These are phyloP conservation scores for Aspergillus sp. DNA, from an alignment of 2,329 filamentous ascomycete genomes.

Conservation along the genomic window DNA sequence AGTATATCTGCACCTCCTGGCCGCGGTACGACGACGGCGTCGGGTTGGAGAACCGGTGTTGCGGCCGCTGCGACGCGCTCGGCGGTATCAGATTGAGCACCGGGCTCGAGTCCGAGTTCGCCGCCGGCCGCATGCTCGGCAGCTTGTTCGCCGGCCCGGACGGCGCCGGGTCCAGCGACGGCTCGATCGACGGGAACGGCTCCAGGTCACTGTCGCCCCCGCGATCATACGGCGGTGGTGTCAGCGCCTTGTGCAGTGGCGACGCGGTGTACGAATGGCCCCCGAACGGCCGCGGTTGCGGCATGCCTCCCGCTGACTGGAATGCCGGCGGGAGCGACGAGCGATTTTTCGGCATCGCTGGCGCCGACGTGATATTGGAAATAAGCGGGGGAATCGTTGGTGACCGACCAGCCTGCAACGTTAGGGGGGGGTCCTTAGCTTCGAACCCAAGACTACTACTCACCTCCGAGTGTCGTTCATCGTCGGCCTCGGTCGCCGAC, in stretches of 20 bases:
- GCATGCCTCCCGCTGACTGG: conserved; percentile 38
- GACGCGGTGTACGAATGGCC: conserved; percentile 64
- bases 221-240: conserved; percentile 61
- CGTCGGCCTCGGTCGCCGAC: conserved; percentile 81
- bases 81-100: conserved; percentile 32
- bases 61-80: conserved; percentile 25
- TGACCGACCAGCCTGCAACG: conserved; percentile 28
- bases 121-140: conserved; percentile 59
- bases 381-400: conserved; percentile 32
- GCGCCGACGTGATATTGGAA: conserved; percentile 29
- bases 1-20: conserved; percentile 72
- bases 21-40: conserved; percentile 46
- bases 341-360: conserved; percentile 39
- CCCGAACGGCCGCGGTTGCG: conserved; percentile 37
- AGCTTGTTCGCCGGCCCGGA: conserved; percentile 54
- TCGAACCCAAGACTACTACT: conserved; percentile 39
- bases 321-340: conserved; percentile 54
- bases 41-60: conserved; percentile 35
- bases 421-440: conserved; percentile 37
- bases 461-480: conserved; percentile 70
- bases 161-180: conserved; percentile 50
- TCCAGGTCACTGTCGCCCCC: conserved; percentile 51
- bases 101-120: conserved; percentile 56
- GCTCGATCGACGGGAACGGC: conserved; percentile 86
- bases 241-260: conserved; percentile 80